Conservation (phyloP, 345 rosid species). For the Eucalyptus grandis region DNA sequence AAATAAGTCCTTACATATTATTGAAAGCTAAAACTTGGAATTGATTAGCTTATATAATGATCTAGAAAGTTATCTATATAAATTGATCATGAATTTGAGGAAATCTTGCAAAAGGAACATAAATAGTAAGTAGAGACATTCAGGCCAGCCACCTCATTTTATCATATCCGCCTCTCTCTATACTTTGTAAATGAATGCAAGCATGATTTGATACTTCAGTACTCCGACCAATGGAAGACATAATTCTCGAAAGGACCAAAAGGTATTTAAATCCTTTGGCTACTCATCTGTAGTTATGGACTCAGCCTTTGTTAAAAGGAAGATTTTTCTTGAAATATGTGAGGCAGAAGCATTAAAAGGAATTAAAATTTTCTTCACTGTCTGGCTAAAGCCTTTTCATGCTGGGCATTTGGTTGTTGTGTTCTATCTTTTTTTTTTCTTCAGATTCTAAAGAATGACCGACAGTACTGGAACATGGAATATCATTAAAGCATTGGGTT, state of each 20-base stretch:
- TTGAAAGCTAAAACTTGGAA: background rate
- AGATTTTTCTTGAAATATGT: background rate
- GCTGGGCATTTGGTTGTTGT: constrained; percentile 8
- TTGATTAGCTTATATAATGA: background rate
- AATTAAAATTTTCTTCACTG: background rate
- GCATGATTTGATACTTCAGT: background rate
- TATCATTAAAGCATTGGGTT: constrained; percentile 18
- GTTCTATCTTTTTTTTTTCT: background rate
- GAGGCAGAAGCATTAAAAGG: background rate
- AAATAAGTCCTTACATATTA: background rate
- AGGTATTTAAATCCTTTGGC: background rate
- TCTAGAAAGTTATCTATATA: background rate
- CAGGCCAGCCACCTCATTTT: background rate
- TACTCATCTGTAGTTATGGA: background rate
- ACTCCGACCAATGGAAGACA: background rate
- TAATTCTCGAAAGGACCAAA: background rate
- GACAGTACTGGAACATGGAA: constrained; percentile 10
- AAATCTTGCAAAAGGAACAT: background rate
- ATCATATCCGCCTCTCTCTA: background rate
- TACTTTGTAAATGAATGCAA: background rate
- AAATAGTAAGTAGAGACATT: background rate
- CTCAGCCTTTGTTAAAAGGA: background rate
- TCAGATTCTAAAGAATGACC: background rate
- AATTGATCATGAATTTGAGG: background rate
- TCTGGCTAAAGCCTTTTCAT: background rate